A percentile compares a stretch with the other conserved stretches of the same genome.
These are phyloP conservation scores for Hirsutella thompsonii DNA, from an alignment of 2,329 filamentous ascomycete genomes.

Conservation along the genomic window DNA sequence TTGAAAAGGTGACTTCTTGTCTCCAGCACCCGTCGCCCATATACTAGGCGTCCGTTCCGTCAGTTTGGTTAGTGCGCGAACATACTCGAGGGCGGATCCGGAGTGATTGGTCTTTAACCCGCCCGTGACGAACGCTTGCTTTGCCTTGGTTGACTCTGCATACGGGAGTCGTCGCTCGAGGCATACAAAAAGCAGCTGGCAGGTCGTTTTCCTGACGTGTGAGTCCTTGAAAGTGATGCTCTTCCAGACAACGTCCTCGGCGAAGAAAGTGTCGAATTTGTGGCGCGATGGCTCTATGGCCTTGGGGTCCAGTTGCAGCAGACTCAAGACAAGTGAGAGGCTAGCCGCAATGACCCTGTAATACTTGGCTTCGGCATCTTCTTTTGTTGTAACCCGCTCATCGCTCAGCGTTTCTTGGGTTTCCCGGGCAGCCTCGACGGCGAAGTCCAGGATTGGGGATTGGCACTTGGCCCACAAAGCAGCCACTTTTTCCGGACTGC, in stretches of 20 bases:
- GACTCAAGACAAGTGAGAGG: conserved; percentile 39
- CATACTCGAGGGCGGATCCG: conserved; percentile 60
- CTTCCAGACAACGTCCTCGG: conserved; percentile 53
- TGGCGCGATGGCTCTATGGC: conserved; percentile 48
- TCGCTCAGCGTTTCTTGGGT: conserved; percentile 76
- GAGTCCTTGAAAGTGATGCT: conserved; percentile 50
- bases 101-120: conserved; percentile 60
- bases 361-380: conserved; percentile 81
- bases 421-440: conserved; percentile 67
- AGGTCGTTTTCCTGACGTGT: conserved; percentile 35
- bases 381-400: conserved; percentile 67
- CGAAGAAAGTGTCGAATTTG: conserved; percentile 54
- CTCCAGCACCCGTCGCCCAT: conserved; percentile 48
- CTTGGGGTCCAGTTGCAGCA: conserved; percentile 32
- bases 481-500: conserved; percentile 63
- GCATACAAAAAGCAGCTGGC: conserved; percentile 35
- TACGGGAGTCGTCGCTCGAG: conserved; percentile 35
- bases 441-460: conserved; percentile 67
- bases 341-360: conserved; percentile 53
- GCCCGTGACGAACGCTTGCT: conserved; percentile 54
- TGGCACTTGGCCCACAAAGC: conserved; percentile 76
- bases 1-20: conserved; percentile 39
- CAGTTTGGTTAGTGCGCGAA: conserved; percentile 52
- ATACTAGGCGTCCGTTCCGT: conserved; percentile 53
- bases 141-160: conserved; percentile 35